Evolutionary conservation across 768 basidiomycete species (phyloP).

Genomic region (Pisolithus albus): DNA sequence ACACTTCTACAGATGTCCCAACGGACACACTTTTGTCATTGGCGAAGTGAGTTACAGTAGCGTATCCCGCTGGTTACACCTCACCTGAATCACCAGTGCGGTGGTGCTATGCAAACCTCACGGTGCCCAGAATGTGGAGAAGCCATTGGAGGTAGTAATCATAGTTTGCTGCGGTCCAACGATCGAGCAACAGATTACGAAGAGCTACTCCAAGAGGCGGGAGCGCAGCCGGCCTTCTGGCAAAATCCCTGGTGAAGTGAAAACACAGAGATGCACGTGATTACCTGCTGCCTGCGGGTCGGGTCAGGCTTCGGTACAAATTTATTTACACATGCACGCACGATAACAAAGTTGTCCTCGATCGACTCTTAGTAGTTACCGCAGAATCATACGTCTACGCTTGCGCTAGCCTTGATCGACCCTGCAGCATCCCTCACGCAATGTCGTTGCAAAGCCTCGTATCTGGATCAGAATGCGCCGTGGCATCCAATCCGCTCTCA

Average conservation of each 20-base stretch:
- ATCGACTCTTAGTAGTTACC: too few relatives aligned
- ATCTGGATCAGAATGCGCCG: conserved; percentile 86
- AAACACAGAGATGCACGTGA: not conserved
- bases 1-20: conserved; percentile 46
- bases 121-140: conserved; percentile 54
- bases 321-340: too few relatives aligned
- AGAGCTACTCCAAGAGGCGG: conserved; percentile 29
- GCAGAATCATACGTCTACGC: too few relatives aligned
- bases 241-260: conserved; percentile 8
- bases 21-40: conserved; percentile 60
- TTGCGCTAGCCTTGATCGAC: too few relatives aligned
- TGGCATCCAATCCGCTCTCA: conserved; percentile 76
- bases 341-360: too few relatives aligned
- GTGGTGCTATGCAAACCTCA: conserved; percentile 43
- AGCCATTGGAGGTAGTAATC: conserved; percentile 42
- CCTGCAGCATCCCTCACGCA: not conserved
- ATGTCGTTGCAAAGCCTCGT: conserved; percentile 79
- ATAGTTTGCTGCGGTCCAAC: conserved; percentile 39
- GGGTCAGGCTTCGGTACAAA: too few relatives aligned
- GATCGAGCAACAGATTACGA: conserved; percentile 42
- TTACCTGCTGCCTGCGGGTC: not conserved
- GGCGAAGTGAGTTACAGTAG: conserved; percentile 33
- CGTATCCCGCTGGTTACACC: not conserved
- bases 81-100: conserved; percentile 38
- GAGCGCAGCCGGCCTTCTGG: conserved; percentile 28